These are phyloP conservation scores for Pichia exigua DNA, from an alignment of 805 yeast species.

Conservation along the genomic window DNA sequence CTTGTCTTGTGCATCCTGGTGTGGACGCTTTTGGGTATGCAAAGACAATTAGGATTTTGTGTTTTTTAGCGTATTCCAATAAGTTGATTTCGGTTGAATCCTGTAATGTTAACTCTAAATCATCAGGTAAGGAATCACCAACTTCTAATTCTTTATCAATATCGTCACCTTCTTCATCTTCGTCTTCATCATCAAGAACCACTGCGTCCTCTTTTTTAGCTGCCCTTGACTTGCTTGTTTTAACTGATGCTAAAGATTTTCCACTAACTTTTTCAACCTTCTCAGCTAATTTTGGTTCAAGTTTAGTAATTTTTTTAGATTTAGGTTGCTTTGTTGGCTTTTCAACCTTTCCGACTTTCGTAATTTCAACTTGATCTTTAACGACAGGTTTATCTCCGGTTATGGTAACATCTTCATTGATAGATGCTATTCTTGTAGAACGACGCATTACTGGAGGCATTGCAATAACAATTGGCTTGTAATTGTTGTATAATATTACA, in stretches of 20 bases:
- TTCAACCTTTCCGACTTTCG: not conserved
- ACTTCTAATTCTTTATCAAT: slow-evolving; percentile 7
- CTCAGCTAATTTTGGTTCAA: not conserved
- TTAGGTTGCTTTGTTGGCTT: not conserved
- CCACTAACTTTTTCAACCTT: not conserved
- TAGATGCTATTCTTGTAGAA: slow-evolving; percentile 6
- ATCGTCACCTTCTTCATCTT: not conserved
- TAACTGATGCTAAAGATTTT: not conserved
- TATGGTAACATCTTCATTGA: slow-evolving; percentile 1
- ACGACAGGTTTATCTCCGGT: not conserved
- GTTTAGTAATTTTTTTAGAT: not conserved
- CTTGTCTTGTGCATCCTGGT: slow-evolving; percentile 96
- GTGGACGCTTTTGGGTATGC: slow-evolving; percentile 92
- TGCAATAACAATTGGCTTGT: not conserved
- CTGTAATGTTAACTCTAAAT: slow-evolving; percentile 38
- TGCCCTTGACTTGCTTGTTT: not conserved
- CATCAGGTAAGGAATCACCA: slow-evolving; percentile 12
- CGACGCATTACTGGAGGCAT: slow-evolving; percentile 3
- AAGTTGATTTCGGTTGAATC: slow-evolving; percentile 30
- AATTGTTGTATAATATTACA: not conserved
- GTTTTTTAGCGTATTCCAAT: slow-evolving; percentile 18
- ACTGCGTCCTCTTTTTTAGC: slow-evolving; percentile 1
- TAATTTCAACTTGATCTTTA: not conserved
- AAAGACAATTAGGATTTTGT: slow-evolving; percentile 46
- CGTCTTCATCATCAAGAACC: slow-evolving; percentile 1